phyloP scores from a whole-genome alignment of 2,329 filamentous ascomycete genomes.

The Talaromyces funiculosus region DNA sequence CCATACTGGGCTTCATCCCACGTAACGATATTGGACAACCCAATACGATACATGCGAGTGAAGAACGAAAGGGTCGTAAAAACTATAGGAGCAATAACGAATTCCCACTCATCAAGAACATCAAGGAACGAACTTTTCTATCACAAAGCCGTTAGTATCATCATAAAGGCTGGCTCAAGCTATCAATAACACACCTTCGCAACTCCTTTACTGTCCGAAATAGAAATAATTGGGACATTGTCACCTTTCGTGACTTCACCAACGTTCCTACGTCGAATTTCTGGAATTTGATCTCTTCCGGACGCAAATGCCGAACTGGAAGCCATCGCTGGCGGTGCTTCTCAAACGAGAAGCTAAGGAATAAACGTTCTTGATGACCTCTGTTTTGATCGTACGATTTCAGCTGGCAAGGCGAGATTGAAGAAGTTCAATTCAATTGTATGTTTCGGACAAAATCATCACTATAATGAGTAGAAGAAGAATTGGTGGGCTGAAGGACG shows the following conservation, averaged over 20 bases:
- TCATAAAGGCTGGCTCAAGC: neutral
- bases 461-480: neutral
- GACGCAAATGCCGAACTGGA: conserved; percentile 12
- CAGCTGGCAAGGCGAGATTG: neutral
- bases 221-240: conserved; percentile 4
- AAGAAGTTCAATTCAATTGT: neutral
- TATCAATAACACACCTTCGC: conserved; percentile 7
- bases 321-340: conserved; percentile 11
- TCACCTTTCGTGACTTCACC: conserved; percentile 7
- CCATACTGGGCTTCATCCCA: conserved; percentile 71
- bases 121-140: conserved; percentile 34
- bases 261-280: conserved; percentile 12
- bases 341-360: conserved; percentile 12
- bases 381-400: neutral
- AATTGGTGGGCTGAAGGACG: neutral
- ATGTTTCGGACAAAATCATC: neutral
- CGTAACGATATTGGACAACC: conserved; percentile 64
- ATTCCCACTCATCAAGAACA: conserved; percentile 54
- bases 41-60: conserved; percentile 63
- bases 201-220: conserved; percentile 7
- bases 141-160: neutral
- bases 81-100: conserved; percentile 57
- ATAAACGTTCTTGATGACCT: conserved; percentile 14
- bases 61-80: conserved; percentile 60
- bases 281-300: conserved; percentile 11